Evolutionary conservation across 2,329 filamentous ascomycete species (phyloP).

Genomic region (Metarhizium sp.): DNA sequence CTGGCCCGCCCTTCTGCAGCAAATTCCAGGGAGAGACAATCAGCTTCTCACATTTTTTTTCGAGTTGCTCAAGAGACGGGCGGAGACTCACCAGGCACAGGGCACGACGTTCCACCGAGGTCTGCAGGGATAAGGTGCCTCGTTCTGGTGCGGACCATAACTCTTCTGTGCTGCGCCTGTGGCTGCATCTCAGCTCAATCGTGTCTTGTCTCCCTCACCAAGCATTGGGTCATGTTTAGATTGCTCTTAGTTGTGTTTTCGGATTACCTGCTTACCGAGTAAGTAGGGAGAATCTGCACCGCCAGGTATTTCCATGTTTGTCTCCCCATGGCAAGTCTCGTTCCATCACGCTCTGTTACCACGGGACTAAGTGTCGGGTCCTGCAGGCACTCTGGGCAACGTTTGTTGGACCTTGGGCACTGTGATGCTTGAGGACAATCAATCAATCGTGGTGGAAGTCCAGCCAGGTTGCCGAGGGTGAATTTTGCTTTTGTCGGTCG

Average conservation of each 20-base stretch:
- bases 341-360: neutral
- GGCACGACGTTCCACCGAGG: neutral
- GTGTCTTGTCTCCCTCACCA: neutral
- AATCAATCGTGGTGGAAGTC: neutral
- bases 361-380: neutral
- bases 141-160: neutral
- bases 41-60: neutral
- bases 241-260: no score
- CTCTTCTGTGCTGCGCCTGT: neutral
- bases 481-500: neutral
- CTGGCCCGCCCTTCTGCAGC: neutral
- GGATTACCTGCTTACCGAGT: no score
- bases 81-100: neutral
- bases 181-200: neutral
- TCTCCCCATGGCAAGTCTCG: neutral
- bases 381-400: neutral
- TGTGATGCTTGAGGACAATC: no score
- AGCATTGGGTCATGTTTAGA: no score
- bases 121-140: neutral
- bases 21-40: constrained; percentile 1
- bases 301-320: neutral
- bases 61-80: neutral
- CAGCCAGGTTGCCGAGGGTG: neutral
- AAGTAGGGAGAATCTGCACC: no score
- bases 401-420: neutral